Percentiles rank a stretch among this genome's conserved stretches.
These are phyloP conservation scores for Cicer chorassanicum DNA, from an alignment of 306 rosid species.

Conservation along the genomic window DNA sequence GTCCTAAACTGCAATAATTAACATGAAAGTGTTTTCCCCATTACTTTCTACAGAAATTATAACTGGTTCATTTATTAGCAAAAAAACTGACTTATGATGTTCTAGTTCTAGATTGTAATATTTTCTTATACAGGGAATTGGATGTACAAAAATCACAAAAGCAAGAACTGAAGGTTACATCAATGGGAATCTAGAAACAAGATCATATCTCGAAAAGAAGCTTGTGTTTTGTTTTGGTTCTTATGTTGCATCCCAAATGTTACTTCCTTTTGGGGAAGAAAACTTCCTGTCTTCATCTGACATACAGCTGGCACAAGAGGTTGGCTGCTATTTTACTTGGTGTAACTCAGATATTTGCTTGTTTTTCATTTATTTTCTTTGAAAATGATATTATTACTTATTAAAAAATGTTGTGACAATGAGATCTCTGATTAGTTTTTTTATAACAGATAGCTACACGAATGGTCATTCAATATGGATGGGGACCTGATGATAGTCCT, in stretches of 20 bases:
- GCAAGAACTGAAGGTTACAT: constrained; percentile 72
- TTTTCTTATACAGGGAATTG: constrained; percentile 76
- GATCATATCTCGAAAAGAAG: constrained; percentile 94
- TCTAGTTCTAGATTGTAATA: constrained; percentile 39
- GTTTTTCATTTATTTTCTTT: constrained; percentile 39
- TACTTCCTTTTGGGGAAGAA: constrained; percentile 96
- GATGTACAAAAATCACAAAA: constrained; percentile 90
- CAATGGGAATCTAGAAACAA: constrained; percentile 76
- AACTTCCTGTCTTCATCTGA: constrained; percentile 84
- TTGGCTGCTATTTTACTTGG: constrained; percentile 47
- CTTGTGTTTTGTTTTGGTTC: constrained; percentile 98
- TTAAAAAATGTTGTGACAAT: constrained; percentile 15
- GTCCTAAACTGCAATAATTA: not conserved
- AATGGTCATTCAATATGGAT: constrained; percentile 96
- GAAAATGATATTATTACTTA: constrained; percentile 26
- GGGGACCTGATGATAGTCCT: constrained; percentile 99
- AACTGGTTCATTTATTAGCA: constrained; percentile 24
- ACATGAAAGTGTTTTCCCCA: constrained; percentile 4
- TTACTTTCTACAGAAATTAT: constrained; percentile 4
- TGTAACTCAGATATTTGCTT: constrained; percentile 30
- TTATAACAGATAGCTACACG: constrained; percentile 87
- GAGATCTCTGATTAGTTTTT: constrained; percentile 22
- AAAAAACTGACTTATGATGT: constrained; percentile 21
- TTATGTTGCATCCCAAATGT: constrained; percentile 84
- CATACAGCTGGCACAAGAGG: constrained; percentile 93